Evolutionary conservation across 805 yeast genomes (phyloP).

Genomic region (Blastobotrys terrestris): DNA sequence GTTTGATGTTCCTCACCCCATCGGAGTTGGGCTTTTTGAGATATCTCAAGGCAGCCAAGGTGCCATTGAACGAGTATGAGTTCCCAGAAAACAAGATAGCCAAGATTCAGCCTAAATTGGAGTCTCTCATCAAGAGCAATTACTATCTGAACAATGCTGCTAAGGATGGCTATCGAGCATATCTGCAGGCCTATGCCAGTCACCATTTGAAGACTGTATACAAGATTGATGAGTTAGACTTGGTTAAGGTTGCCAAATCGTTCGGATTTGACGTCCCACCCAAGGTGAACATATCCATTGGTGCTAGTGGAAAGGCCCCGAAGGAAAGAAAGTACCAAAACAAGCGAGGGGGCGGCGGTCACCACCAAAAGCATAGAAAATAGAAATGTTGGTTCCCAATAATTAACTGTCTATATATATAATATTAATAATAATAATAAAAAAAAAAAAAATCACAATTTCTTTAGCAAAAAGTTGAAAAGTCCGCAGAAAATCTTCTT

Average conservation of each 20-base stretch:
- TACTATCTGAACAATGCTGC: conserved; percentile 93
- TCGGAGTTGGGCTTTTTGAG: conserved; percentile 90
- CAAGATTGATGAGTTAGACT: conserved; percentile 89
- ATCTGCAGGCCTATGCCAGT: conserved; percentile 94
- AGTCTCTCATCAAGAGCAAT: conserved; percentile 83
- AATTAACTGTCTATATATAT: background rate
- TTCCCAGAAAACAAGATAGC: conserved; percentile 93
- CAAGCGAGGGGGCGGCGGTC: background rate
- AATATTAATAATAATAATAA: background rate
- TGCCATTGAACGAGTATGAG: conserved; percentile 94
- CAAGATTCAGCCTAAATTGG: conserved; percentile 90
- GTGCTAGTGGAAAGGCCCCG: conserved; percentile 68
- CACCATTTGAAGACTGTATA: conserved; percentile 95
- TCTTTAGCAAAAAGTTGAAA: conserved; percentile 14
- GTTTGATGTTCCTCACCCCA: conserved; percentile 92
- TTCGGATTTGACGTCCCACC: conserved; percentile 93
- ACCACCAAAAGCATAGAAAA: background rate
- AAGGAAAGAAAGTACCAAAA: conserved; percentile 1
- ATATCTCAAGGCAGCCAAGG: conserved; percentile 93
- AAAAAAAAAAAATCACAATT: background rate
- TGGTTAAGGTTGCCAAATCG: conserved; percentile 90
- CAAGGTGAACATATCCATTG: conserved; percentile 91
- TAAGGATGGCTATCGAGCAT: conserved; percentile 94
- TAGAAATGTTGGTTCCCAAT: background rate
- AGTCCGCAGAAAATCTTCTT: conserved; percentile 19